These are phyloP conservation scores for Leccinum imitatum DNA, from an alignment of 768 basidiomycete species.

Conservation along the genomic window DNA sequence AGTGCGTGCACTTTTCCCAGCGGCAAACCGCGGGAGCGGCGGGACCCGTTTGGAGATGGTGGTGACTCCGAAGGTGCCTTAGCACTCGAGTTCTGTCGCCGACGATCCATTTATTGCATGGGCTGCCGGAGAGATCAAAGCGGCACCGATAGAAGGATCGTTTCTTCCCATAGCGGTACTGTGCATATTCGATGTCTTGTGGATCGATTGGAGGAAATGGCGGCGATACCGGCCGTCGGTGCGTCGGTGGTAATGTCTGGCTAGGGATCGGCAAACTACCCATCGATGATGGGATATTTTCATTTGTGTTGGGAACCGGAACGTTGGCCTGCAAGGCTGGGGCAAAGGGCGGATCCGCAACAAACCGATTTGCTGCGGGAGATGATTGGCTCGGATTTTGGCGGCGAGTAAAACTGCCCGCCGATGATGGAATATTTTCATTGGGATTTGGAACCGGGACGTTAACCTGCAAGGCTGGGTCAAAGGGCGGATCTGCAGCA, in stretches of 20 bases:
- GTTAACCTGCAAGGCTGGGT: constrained; percentile 4
- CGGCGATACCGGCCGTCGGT: background rate
- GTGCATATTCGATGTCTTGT: constrained; percentile 25
- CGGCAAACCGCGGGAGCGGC: constrained; percentile 17
- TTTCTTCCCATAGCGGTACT: constrained; percentile 18
- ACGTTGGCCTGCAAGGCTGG: constrained; percentile 6
- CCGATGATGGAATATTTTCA: constrained; percentile 5
- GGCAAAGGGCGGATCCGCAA: background rate
- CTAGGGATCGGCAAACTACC: background rate
- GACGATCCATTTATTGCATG: constrained; percentile 27
- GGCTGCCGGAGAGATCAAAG: constrained; percentile 24
- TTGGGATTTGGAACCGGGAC: background rate
- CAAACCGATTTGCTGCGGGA: background rate
- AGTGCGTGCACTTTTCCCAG: constrained; percentile 27
- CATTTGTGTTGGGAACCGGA: background rate
- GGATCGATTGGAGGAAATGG: constrained; percentile 9
- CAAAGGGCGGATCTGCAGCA: background rate
- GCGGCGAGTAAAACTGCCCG: background rate
- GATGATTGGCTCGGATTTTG: constrained; percentile 1
- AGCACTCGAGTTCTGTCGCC: constrained; percentile 28
- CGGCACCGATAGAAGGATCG: constrained; percentile 26
- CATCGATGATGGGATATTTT: constrained; percentile 2
- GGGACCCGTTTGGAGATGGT: constrained; percentile 19
- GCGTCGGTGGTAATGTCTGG: background rate
- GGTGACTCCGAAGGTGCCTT: constrained; percentile 28